A percentile compares a stretch with the other conserved stretches of the same genome.
Conservation (phyloP, 208 protist species). For the Crithidia bombi region DNA sequence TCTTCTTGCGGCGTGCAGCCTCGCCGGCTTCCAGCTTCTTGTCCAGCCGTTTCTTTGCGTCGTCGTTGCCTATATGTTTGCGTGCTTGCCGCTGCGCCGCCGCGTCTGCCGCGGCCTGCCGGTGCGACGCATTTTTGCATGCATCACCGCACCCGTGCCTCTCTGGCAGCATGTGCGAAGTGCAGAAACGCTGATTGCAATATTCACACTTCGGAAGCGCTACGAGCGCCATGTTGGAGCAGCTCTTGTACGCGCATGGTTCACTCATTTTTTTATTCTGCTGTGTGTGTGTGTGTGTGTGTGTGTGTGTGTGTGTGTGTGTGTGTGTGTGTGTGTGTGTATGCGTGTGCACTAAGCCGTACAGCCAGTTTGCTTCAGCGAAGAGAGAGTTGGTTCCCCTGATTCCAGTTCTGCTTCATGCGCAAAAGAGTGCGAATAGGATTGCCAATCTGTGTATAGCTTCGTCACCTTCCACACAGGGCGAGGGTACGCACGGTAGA, state of each 20-base stretch:
- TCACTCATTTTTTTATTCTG: constrained; percentile 37
- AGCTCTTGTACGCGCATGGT: constrained; percentile 36
- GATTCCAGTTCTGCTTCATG: no score
- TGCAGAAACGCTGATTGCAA: constrained; percentile 75
- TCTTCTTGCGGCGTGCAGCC: constrained; percentile 66
- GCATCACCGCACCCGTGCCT: constrained; percentile 85
- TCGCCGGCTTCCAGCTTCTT: constrained; percentile 58
- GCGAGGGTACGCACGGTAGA: no score
- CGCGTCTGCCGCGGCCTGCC: constrained; percentile 65
- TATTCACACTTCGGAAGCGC: constrained; percentile 70
- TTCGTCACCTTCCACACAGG: no score
- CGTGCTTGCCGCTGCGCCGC: constrained; percentile 52
- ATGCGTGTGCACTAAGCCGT: no score
- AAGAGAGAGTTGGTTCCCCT: no score
- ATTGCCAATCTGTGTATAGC: no score
- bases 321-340: no score
- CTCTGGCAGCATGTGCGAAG: constrained; percentile 79
- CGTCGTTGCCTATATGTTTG: constrained; percentile 74
- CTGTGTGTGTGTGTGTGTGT: constrained; percentile 9
- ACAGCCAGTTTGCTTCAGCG: no score
- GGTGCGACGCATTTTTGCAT: constrained; percentile 60
- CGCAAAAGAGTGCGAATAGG: no score
- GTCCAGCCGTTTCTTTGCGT: constrained; percentile 66
- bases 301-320: no score
- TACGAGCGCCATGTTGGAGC: constrained; percentile 49